Conservation (phyloP, 2,329 filamentous ascomycete species). For the Chaetomium sp. region DNA sequence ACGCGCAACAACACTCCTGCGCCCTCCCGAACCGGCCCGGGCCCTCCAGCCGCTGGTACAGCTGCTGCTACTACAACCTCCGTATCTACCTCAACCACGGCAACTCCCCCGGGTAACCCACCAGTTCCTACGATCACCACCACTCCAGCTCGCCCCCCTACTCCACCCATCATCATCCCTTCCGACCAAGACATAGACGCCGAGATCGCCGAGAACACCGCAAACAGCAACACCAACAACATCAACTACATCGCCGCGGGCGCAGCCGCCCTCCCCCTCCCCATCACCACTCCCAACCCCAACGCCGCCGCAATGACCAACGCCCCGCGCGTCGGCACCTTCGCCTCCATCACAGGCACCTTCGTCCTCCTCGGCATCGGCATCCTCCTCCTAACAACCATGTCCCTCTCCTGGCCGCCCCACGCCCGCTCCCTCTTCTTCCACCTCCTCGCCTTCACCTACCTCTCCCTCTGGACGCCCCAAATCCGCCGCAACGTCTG, state of each 20-base stretch:
- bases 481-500: conserved; percentile 87
- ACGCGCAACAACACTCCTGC: conserved; percentile 13
- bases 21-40: conserved; percentile 12
- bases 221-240: conserved; percentile 33
- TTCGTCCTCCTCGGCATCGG: conserved; percentile 50
- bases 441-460: conserved; percentile 61
- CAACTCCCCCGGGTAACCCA: conserved; percentile 28
- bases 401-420: conserved; percentile 54
- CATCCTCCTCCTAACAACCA: conserved; percentile 45
- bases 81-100: conserved; percentile 17
- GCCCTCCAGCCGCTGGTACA: conserved; percentile 10
- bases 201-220: conserved; percentile 43
- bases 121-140: conserved; percentile 39
- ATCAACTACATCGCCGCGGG: conserved; percentile 33
- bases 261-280: conserved; percentile 31
- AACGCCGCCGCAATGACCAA: conserved; percentile 27
- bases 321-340: conserved; percentile 31
- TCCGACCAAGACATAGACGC: conserved; percentile 59
- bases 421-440: conserved; percentile 49
- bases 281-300: conserved; percentile 25
- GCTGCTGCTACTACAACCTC: conserved; percentile 17
- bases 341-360: conserved; percentile 51
- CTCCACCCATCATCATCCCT: conserved; percentile 51
- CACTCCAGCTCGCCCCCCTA: conserved; percentile 21
- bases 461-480: conserved; percentile 86